Evolutionary conservation across 1,284 basidiomycete genomes (phyloP).

Genomic region (Microbotryum scabiosae): DNA sequence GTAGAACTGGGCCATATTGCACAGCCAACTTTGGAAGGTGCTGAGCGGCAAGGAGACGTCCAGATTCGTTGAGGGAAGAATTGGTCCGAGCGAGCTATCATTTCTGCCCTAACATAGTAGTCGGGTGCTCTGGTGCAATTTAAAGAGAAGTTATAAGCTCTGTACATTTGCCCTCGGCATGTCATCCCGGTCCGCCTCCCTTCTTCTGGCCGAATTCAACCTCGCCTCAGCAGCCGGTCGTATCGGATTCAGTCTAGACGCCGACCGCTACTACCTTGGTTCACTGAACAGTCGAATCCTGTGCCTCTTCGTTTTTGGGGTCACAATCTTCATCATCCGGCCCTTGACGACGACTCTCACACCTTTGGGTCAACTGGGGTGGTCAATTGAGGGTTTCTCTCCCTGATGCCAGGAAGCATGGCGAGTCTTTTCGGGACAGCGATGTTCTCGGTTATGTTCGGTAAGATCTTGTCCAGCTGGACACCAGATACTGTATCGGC

Average conservation of each 20-base stretch:
- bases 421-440: constrained; percentile 14
- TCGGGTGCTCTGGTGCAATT: too few relatives aligned
- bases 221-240: constrained; percentile 16
- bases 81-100: too few relatives aligned
- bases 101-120: too few relatives aligned
- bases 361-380: constrained; percentile 19
- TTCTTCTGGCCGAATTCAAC: constrained; percentile 25
- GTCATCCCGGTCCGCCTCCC: not conserved
- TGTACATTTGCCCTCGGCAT: constrained; percentile 7
- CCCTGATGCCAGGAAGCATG: constrained; percentile 17
- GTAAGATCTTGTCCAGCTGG: constrained; percentile 6
- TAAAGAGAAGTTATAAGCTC: too few relatives aligned
- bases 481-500: constrained; percentile 11
- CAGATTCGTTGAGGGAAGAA: too few relatives aligned
- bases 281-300: constrained; percentile 18
- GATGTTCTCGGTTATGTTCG: constrained; percentile 8
- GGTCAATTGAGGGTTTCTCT: constrained; percentile 21
- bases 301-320: constrained; percentile 9
- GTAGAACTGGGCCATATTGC: too few relatives aligned
- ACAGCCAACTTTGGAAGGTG: too few relatives aligned
- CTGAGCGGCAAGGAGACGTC: too few relatives aligned
- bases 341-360: constrained; percentile 9
- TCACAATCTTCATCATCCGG: constrained; percentile 17
- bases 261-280: constrained; percentile 10
- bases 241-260: constrained; percentile 19